Conservation (phyloP, 495 filamentous ascomycete genomes). For the Paragyromitra xinjiangensis region DNA sequence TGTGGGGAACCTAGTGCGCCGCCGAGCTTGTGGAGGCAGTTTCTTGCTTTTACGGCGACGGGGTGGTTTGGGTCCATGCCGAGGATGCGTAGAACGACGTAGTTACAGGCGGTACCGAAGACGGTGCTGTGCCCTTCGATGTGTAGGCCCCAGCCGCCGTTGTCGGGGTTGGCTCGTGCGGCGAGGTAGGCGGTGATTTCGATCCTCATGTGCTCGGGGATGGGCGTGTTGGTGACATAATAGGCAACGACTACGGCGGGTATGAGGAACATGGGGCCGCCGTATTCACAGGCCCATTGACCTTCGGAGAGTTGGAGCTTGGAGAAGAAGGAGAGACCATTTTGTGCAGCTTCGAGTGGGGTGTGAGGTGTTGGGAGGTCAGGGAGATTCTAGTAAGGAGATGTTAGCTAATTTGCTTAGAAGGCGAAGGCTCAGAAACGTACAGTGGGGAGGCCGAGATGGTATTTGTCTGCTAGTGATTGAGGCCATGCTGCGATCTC, state of each 20-base stretch:
- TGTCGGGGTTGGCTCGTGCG: conserved; percentile 81
- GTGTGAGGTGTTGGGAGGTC: conserved; percentile 73
- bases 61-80: conserved; percentile 88
- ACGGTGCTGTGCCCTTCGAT: conserved; percentile 94
- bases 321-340: conserved; percentile 89
- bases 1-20: conserved; percentile 86
- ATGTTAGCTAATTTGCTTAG: conserved; percentile 16
- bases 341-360: conserved; percentile 78
- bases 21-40: conserved; percentile 82
- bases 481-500: conserved; percentile 83
- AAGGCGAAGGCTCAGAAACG: background rate
- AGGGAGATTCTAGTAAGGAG: conserved; percentile 70
- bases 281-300: conserved; percentile 97
- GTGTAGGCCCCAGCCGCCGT: conserved; percentile 97
- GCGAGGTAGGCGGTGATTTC: conserved; percentile 96
- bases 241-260: conserved; percentile 86
- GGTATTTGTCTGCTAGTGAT: conserved; percentile 81
- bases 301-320: conserved; percentile 86
- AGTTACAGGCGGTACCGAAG: conserved; percentile 91
- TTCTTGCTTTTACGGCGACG: conserved; percentile 85
- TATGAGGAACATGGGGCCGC: conserved; percentile 82
- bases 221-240: conserved; percentile 88
- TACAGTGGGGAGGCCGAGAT: conserved; percentile 76
- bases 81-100: conserved; percentile 82
- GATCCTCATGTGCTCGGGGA: conserved; percentile 79